Evolutionary conservation across 2,329 filamentous ascomycete genomes (phyloP).

Genomic region (Dactylellina parvicollis): DNA sequence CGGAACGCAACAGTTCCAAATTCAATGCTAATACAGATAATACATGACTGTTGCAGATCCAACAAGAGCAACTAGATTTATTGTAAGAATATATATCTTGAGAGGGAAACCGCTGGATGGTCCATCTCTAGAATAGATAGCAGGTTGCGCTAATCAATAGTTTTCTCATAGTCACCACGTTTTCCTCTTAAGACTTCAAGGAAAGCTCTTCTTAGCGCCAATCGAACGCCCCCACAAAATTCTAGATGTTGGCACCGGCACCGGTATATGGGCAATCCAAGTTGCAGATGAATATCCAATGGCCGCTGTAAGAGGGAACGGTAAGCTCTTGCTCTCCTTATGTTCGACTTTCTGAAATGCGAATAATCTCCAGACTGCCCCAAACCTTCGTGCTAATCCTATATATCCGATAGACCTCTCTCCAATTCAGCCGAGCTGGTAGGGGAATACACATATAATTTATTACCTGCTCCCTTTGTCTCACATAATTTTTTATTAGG

Average conservation of each 20-base stretch:
- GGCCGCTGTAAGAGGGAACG: constrained; percentile 55
- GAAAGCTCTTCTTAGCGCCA: constrained; percentile 64
- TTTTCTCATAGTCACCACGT: constrained; percentile 61
- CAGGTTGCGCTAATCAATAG: background rate
- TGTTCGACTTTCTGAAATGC: constrained; percentile 54
- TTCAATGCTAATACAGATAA: background rate
- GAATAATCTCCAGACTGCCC: constrained; percentile 50
- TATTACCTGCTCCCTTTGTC: background rate
- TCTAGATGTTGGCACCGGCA: constrained; percentile 67
- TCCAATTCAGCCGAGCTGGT: constrained; percentile 59
- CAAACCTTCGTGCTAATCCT: too few species aligned
- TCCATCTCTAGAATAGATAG: background rate
- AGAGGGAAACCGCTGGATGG: too few species aligned
- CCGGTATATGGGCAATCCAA: constrained; percentile 68
- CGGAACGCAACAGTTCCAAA: background rate
- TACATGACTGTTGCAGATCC: constrained; percentile 8
- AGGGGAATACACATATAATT: background rate
- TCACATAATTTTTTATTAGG: constrained; percentile 7
- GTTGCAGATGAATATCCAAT: constrained; percentile 56
- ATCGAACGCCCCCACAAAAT: constrained; percentile 62
- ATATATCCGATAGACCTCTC: constrained; percentile 60
- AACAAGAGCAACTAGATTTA: constrained; percentile 53
- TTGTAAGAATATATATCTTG: constrained; percentile 18
- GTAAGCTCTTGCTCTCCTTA: constrained; percentile 60
- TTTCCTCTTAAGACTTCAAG: constrained; percentile 64